Evolutionary conservation across 108 stramenopile species (phyloP), one percentile per base, ranked within the genome.

Genomic region (Cylindrotheca fusiformis): DNA sequence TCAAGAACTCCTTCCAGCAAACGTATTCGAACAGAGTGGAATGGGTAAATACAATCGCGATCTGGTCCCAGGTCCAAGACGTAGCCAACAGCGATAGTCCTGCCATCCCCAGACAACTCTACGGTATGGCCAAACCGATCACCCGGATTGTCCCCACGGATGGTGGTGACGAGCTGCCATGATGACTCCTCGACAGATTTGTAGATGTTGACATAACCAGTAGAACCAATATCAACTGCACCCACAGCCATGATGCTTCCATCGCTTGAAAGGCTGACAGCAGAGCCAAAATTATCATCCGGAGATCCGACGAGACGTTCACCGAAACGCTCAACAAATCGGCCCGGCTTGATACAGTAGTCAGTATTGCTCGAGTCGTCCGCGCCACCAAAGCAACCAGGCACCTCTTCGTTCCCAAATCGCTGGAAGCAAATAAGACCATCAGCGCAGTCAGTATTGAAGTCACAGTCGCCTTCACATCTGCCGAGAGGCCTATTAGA

Each of bases 401-500:
- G 75, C 4, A 83, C 60, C 6, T 32, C n/a, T 25, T 59, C 67
- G 5, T 18, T 21, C 5, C 4, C 23, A 19, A 67, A 51, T 2
- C 72, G 71, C 29, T 63, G 33, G 21, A 32, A 71, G 29, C 80
- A 81, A 25, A 62, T 19, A 22, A 72, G 51, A 1, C 55, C 55
- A 6, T 28, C 33, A 17, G 10, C 22, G 48, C 76, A 78, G 31
- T 78, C 61, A 3, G 47, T 4, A 36, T 68, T 55, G 10, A 4
- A 48, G 44, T 68, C 61, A 55, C 76, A 78, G 29, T 78, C 67
- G 52, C 76, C 71, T 48, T 72, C 55, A 44, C 76, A 78, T 44
- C 31, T 36, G 18, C 71, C 67, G 23, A 67, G 44, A 10, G 36
- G 36, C 36, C n/a, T n/a, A n/a, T n/a, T n/a, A n/a, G n/a, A n/a